phyloP scores from a whole-genome alignment of 192 early-diverging fungal genomes.

The Mortierella hygrophila region DNA sequence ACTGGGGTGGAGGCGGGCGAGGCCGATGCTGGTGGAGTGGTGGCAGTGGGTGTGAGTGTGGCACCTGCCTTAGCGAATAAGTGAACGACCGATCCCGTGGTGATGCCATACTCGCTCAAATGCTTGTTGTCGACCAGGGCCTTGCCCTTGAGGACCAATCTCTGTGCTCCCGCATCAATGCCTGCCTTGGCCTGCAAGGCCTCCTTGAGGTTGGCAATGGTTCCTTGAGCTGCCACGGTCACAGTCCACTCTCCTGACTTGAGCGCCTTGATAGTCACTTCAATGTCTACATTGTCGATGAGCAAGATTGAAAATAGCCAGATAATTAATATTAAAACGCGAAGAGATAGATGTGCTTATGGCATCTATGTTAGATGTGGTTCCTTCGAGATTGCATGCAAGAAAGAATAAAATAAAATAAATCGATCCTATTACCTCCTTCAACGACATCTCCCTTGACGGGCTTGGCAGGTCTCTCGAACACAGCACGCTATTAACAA shows the following conservation, averaged over 20 bases:
- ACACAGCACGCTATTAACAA: constrained; percentile 32
- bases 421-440: constrained; percentile 29
- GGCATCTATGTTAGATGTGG: not conserved
- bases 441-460: constrained; percentile 23
- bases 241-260: constrained; percentile 58
- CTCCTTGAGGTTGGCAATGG: constrained; percentile 56
- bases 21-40: not conserved
- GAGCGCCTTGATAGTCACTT: constrained; percentile 59
- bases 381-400: not conserved
- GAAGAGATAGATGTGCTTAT: not conserved
- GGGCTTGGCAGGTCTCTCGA: constrained; percentile 41
- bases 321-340: not conserved
- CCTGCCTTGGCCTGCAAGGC: constrained; percentile 46
- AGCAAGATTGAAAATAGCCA: not conserved
- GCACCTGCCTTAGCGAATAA: constrained; percentile 62
- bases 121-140: constrained; percentile 65
- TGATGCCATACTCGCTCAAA: constrained; percentile 64
- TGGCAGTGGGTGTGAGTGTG: not conserved
- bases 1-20: not conserved
- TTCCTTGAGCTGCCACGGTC: constrained; percentile 51
- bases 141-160: constrained; percentile 73
- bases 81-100: constrained; percentile 59
- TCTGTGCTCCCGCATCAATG: constrained; percentile 56
- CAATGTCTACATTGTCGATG: constrained; percentile 35
- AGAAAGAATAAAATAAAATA: not conserved